Percentiles rank a stretch among this genome's conserved stretches.
Evolutionary conservation across 2,329 filamentous ascomycete species (phyloP).

Genomic region (Nannizzia gypsea): DNA sequence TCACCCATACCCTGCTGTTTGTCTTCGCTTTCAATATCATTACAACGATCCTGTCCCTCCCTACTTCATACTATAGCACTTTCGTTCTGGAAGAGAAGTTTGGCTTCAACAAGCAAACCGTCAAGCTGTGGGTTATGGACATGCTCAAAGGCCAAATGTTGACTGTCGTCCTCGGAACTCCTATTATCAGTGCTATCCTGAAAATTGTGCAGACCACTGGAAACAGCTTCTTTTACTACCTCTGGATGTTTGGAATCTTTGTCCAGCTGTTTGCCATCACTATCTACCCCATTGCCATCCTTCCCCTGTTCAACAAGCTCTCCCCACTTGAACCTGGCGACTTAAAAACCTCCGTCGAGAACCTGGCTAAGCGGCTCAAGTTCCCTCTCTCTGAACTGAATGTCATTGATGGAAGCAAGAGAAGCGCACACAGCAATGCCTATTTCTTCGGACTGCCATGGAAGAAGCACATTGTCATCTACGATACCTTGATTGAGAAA

Average conservation of each 20-base stretch:
- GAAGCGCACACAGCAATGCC: conserved; percentile 77
- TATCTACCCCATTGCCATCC: conserved; percentile 85
- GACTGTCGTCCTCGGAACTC: conserved; percentile 65
- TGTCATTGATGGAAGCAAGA: conserved; percentile 86
- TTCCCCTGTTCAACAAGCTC: conserved; percentile 96
- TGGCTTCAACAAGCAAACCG: conserved; percentile 97
- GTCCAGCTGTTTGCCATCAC: conserved; percentile 93
- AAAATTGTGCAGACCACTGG: conserved; percentile 91
- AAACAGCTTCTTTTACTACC: conserved; percentile 91
- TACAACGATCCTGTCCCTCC: conserved; percentile 66
- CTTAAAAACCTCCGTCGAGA: conserved; percentile 80
- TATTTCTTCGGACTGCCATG: conserved; percentile 97
- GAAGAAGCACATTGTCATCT: conserved; percentile 99
- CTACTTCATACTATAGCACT: conserved; percentile 77
- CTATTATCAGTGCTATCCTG: conserved; percentile 83
- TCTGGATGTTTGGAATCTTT: conserved; percentile 83
- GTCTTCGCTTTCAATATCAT: conserved; percentile 76
- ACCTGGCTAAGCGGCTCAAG: conserved; percentile 66
- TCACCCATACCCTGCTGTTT: conserved; percentile 86
- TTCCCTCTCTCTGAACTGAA: conserved; percentile 90
- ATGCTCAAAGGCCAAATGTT: conserved; percentile 84
- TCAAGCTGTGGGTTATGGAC: conserved; percentile 76
- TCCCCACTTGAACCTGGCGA: conserved; percentile 78
- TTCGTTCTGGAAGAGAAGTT: conserved; percentile 96
- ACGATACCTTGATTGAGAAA: conserved; percentile 95